Base-by-base conservation (phyloP, 1,284 basidiomycete species). In the Schizophyllum commune region DNA sequence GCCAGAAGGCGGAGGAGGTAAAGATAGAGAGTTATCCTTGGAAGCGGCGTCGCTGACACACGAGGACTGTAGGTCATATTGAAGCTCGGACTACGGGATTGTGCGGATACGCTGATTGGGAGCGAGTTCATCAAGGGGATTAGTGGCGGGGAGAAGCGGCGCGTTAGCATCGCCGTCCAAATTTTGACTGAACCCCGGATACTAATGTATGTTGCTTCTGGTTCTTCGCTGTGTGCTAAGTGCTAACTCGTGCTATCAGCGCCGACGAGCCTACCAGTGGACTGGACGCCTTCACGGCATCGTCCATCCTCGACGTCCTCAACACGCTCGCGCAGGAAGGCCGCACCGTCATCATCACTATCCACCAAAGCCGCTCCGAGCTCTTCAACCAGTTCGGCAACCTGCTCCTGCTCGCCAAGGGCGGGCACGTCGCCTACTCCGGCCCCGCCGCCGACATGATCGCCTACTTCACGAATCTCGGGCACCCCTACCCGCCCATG, bases 321-420 rank as follows among this genome's bases (percentile, higher is more conserved):
- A 73, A 73, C 39, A 73, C 75, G 58, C 79, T 83, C 57, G 81
- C 80, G 0, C 67, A 73, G 0, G 76, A 76, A 39, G 81, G 81
- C 0, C 72, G 81, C 1, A 83, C 81, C 0, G 75, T 83, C 52
- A 79, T 83, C 57, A 78, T 77, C 2, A 78, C 80, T 0, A 75
- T 83, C 17, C 81, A 83, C 65, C 81, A 83, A 66, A 80, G 79
- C 13, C 77, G 80, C 17, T 77, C 74, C 27, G 80, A 82, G 59
- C 81, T 83, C 51, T 78, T 69, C 61, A 70, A 72, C 60, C 69
- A 75, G 21, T 73, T 77, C 58, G 80, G 81, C 63, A 77, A 81
- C 60, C 70, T 81, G 52, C 71, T 79, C 1, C 70, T 83, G 0
- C 71, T 83, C 1, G 80, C 77, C 13, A 81, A 80, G 63, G 80